Evolutionary conservation across 2,329 filamentous ascomycete species (phyloP), one percentile per base, ranked within the genome.

Genomic region (Aspergillus udagawae): DNA sequence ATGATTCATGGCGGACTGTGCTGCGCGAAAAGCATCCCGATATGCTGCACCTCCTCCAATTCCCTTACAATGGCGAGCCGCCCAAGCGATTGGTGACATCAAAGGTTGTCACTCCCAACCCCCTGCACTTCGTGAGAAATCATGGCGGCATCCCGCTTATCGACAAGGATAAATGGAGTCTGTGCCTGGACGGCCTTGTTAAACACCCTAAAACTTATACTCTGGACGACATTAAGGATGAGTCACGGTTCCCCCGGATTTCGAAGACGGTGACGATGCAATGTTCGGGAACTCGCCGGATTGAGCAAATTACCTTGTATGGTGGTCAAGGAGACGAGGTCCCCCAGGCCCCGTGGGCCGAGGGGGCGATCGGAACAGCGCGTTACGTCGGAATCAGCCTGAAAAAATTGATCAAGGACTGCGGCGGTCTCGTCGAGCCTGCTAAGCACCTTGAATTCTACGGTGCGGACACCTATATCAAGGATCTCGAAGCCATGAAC

Each of bases 401-500:
- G 14, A 89, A 89, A 67, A 88, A 86, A 63, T 77, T 90, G 1
- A 86, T 91, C 70, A 89, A 90, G 62, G 74, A 84, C 57, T 90
- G 87, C 58, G 88, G 87, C 2, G 87, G 87, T 0, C 72, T 89
- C 1, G 68, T 75, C 25, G 73, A 78, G 0, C 74, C 77, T 1
- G 85, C 78, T 0, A 82, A 84, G 57, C 86, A 91, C 60, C 70
- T 90, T 12, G 87, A 90, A 62, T 81, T 91, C 51, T 85, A 83
- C 56, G 88, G 88, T 0, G 86, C 85, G 1, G 88, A 91, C 56
- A 88, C 86, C 0, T 90, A 91, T 65, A 87, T 90, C 77, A 90
- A 90, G 70, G 83, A 85, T 51, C 79, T 81, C 17, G 74, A 87
- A 48, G 79, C 82, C 0, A 83, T 82, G 74, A 90, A 90, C 70